Base-by-base conservation (phyloP, 1,284 basidiomycete species). In the Fomitopsis pinicola region DNA sequence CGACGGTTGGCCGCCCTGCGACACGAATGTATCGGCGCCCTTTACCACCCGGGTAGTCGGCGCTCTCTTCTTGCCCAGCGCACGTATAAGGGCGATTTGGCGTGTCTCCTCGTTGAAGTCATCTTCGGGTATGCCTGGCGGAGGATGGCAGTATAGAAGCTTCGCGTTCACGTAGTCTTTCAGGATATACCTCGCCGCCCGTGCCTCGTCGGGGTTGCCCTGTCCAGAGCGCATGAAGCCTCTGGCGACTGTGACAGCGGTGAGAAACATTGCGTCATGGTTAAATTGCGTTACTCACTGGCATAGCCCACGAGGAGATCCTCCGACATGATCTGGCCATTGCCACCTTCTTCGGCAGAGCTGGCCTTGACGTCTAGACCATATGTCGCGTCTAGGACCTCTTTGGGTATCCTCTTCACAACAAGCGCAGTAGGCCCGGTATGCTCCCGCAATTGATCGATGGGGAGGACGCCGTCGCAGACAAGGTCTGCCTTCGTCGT, bases 121-220 rank as follows among this genome's bases (percentile, higher is more conserved):
- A 59, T 87, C 83, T 14, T 89, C 83, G 9, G 85, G 75, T 5
- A 87, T 77, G 6, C 79, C 85, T 0, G 94, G 92, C 9, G 97
- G 96, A 19, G 94, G 88, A 64, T 97, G 92, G 66, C 92, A 93
- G 74, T 87, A 98, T 8, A 99, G 81, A 0, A 99, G 83, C 68
- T 94, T 95, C 42, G 94, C 97, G 68, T 93, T 96, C 64, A 99
- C 95, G 70, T 98, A 99, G 77, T 99, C 97, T 76, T 99, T 99
- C 60, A 99, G 83, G 59, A 99, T 84, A 71, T 92, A 92, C 62
- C 97, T 87, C 14, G 97, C 94, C 0, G 97, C 89, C 58, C 95
- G 88, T 26, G 96, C 94, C 73, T 98, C 96, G 72, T 99, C 97
- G 2, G 97, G 96, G 74, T 97, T 97, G 57, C 97, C 97, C 77